These are phyloP conservation scores for Ichthyophthirius multifiliis DNA, from an alignment of 169 alveolate species.

Conservation along the genomic window DNA sequence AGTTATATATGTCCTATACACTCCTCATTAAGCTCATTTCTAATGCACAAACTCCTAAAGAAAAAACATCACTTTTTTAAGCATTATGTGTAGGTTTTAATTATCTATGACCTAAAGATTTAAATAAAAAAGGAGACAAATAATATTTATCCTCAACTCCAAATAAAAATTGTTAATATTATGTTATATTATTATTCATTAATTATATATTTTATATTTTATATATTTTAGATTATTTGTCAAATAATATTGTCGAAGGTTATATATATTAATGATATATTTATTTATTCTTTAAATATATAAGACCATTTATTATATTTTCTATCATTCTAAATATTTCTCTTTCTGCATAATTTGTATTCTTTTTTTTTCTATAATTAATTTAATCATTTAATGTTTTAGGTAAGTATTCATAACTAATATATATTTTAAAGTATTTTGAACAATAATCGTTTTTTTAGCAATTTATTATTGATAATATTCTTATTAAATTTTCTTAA, in stretches of 20 bases:
- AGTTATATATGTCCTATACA: neutral
- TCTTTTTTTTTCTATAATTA: constrained; percentile 12
- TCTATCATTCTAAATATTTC: constrained; percentile 21
- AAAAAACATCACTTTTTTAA: neutral
- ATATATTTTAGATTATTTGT: neutral
- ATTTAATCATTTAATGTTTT: constrained; percentile 10
- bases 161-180: neutral
- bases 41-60: neutral
- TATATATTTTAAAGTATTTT: neutral
- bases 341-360: constrained; percentile 15
- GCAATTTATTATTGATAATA: neutral
- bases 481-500: neutral
- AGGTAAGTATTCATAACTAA: constrained; percentile 23
- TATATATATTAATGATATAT: constrained; percentile 21
- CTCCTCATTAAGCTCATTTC: neutral
- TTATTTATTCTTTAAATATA: constrained; percentile 9
- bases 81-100: neutral
- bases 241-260: constrained; percentile 4
- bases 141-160: neutral
- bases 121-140: neutral
- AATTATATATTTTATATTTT: neutral
- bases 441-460: constrained; percentile 14
- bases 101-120: neutral
- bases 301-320: constrained; percentile 3
- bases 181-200: neutral